Conservation (phyloP, 225 moss, liverwort and hornwort species). For the Asterella californica region DNA sequence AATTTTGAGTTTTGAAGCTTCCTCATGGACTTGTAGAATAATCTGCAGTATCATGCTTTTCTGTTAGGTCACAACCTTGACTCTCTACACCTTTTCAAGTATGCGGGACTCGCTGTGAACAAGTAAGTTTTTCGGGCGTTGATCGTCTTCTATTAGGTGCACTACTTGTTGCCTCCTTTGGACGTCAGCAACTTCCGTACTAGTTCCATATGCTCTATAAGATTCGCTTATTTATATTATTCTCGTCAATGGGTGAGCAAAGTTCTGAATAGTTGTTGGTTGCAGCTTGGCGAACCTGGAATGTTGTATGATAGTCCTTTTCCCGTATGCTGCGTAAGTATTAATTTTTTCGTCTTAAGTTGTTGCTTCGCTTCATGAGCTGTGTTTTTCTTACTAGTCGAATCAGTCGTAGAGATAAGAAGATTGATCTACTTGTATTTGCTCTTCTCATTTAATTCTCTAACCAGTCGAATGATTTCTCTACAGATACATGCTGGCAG, state of each 20-base stretch:
- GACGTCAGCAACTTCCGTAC: too few species aligned
- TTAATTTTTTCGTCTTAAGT: not conserved
- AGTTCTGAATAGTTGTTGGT: slow-evolving; percentile 10
- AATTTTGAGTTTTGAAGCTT: not conserved
- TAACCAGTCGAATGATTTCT: not conserved
- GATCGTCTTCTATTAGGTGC: not conserved
- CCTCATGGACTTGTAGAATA: too few species aligned
- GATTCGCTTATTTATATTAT: not conserved
- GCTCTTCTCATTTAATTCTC: not conserved
- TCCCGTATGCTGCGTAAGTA: slow-evolving; percentile 92
- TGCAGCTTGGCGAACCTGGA: slow-evolving; percentile 94
- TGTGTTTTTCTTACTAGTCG: not conserved
- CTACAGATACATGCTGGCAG: slow-evolving; percentile 94
- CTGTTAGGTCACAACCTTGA: slow-evolving; percentile 46
- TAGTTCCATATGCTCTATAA: too few species aligned
- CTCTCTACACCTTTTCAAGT: slow-evolving; percentile 84
- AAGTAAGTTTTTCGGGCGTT: slow-evolving; percentile 48
- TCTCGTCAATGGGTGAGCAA: not conserved
- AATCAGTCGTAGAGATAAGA: not conserved
- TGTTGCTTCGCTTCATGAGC: not conserved
- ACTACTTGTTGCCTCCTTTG: too few species aligned
- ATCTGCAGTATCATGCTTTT: not conserved
- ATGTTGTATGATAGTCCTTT: slow-evolving; percentile 95
- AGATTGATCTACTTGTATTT: not conserved
- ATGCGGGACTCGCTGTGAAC: slow-evolving; percentile 90